Evolutionary conservation across 164 flowering plant genomes (phyloP).

Genomic region (Euptelea pleiosperma): DNA sequence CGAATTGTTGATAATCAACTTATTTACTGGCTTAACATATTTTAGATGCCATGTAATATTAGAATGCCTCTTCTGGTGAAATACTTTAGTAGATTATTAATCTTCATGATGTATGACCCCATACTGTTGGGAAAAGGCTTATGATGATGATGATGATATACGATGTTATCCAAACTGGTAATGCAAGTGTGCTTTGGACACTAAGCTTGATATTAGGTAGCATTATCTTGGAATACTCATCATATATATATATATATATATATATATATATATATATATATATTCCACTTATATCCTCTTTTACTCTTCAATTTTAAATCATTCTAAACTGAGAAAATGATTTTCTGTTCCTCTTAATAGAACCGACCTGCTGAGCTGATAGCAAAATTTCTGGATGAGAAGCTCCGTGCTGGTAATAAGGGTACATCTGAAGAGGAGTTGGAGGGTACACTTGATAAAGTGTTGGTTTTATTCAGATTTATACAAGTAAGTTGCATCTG

Average conservation of each 20-base stretch:
- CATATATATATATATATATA: too few relatives aligned
- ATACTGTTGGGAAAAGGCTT: too few relatives aligned
- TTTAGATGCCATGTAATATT: too few relatives aligned
- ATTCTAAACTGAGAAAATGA: not conserved
- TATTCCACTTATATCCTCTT: not conserved
- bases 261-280: too few relatives aligned
- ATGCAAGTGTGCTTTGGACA: not conserved
- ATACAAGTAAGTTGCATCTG: constrained; percentile 61
- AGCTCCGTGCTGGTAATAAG: constrained; percentile 98
- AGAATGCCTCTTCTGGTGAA: too few relatives aligned
- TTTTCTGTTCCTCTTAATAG: constrained; percentile 35
- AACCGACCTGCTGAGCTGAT: constrained; percentile 98
- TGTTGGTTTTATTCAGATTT: constrained; percentile 90
- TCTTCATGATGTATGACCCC: too few relatives aligned
- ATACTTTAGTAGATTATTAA: too few relatives aligned
- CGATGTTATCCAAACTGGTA: not conserved
- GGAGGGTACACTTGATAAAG: constrained; percentile 94
- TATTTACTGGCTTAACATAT: too few relatives aligned
- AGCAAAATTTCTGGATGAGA: constrained; percentile 98
- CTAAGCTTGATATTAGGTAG: not conserved
- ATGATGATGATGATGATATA: too few relatives aligned
- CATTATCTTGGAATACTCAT: too few relatives aligned
- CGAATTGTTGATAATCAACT: too few relatives aligned
- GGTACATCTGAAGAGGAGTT: constrained; percentile 98
- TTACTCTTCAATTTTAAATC: not conserved